phyloP scores from a whole-genome alignment of 2,329 filamentous ascomycete genomes.

The Aureobasidium pullulans region DNA sequence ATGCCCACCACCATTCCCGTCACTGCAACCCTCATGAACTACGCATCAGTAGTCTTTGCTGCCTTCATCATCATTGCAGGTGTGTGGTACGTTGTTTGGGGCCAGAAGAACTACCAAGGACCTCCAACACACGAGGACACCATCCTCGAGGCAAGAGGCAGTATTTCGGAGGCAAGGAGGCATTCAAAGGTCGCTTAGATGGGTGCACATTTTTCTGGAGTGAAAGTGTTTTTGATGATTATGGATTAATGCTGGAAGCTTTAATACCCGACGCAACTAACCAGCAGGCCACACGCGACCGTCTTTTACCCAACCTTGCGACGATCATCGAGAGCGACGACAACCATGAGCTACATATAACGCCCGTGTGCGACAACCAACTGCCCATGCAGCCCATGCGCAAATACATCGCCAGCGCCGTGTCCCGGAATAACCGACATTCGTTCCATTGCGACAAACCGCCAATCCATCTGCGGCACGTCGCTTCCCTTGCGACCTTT shows the following conservation, averaged over 20 bases:
- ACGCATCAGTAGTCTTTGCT: constrained; percentile 67
- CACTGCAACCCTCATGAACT: constrained; percentile 57
- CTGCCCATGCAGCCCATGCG: constrained; percentile 1
- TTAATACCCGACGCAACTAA: constrained; percentile 5
- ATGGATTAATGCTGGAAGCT: background rate
- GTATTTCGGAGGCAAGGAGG: background rate
- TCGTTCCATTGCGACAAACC: background rate
- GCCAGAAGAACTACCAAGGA: constrained; percentile 60
- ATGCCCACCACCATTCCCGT: constrained; percentile 62
- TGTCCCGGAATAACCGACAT: background rate
- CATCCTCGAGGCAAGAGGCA: constrained; percentile 11
- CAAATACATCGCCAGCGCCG: background rate
- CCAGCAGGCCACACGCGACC: constrained; percentile 5
- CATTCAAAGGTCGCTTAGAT: background rate
- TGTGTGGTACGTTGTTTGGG: constrained; percentile 63
- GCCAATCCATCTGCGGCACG: background rate
- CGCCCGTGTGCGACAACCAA: constrained; percentile 2
- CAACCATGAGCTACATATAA: background rate
- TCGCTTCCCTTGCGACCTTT: background rate
- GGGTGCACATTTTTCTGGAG: background rate
- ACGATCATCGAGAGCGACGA: constrained; percentile 2
- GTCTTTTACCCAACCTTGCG: background rate
- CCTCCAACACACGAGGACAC: constrained; percentile 37
- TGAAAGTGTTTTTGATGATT: constrained; percentile 4
- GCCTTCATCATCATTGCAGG: constrained; percentile 55